Conservation (phyloP, 2,329 filamentous ascomycete species). For the Aspergillus oerlinghausenensis region DNA sequence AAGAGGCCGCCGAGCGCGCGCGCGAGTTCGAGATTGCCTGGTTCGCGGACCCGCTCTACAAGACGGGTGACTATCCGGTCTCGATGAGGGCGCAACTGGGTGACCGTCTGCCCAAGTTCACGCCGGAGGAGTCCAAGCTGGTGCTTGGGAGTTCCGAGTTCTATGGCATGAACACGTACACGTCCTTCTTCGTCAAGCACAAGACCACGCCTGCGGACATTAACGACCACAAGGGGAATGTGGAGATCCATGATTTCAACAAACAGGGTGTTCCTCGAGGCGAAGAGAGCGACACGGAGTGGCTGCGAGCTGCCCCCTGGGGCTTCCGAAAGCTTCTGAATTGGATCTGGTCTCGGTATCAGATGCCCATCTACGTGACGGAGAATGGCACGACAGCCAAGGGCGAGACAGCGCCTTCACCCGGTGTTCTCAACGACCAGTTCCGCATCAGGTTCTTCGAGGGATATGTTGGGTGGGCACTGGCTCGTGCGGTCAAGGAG, state of each 20-base stretch:
- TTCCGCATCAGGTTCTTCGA: conserved; percentile 73
- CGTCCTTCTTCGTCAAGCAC: conserved; percentile 74
- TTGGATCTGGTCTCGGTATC: conserved; percentile 70
- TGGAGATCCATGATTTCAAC: conserved; percentile 63
- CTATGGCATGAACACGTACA: conserved; percentile 87
- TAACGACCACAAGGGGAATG: conserved; percentile 68
- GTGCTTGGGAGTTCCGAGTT: conserved; percentile 78
- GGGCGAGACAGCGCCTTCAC: conserved; percentile 66
- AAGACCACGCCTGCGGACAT: conserved; percentile 46
- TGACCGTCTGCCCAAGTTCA: conserved; percentile 67
- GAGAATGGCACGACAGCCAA: conserved; percentile 79
- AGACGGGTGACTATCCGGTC: conserved; percentile 67
- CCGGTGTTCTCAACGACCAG: conserved; percentile 67
- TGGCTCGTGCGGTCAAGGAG: conserved; percentile 56
- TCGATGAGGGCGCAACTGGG: conserved; percentile 78
- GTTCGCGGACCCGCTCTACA: conserved; percentile 78
- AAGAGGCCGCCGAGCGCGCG: conserved; percentile 68
- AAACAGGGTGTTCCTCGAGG: conserved; percentile 68
- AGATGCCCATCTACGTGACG: conserved; percentile 71
- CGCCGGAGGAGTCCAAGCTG: conserved; percentile 61
- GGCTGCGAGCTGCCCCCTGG: conserved; percentile 67
- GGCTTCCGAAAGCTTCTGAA: conserved; percentile 69
- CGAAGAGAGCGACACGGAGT: conserved; percentile 70
- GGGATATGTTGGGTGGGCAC: conserved; percentile 61
- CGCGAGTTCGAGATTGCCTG: conserved; percentile 77